Conservation (phyloP, 2,329 filamentous ascomycete species). For the Alternaria sp. region DNA sequence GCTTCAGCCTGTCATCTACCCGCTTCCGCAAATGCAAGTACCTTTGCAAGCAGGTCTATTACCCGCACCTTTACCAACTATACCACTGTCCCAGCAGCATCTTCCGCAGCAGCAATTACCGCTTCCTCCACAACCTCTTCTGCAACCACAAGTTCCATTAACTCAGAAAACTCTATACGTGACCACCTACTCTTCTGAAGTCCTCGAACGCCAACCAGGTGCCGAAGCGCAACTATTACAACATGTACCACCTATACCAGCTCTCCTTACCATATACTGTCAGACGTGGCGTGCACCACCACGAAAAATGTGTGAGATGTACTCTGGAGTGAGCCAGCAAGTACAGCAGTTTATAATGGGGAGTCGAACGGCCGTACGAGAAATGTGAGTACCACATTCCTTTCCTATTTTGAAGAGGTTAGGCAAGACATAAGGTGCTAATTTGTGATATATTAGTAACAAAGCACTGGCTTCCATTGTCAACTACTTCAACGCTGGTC, state of each 20-base stretch:
- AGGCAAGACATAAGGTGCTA: neutral
- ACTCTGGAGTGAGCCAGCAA: conserved; percentile 20
- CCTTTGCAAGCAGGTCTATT: neutral
- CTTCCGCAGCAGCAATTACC: neutral
- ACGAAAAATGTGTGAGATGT: conserved; percentile 15
- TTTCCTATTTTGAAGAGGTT: neutral
- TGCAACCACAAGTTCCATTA: neutral
- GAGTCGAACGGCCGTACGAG: conserved; percentile 6
- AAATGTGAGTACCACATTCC: conserved; percentile 1
- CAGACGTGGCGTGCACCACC: conserved; percentile 18
- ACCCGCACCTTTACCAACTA: neutral
- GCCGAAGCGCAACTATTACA: neutral
- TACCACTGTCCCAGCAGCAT: neutral
- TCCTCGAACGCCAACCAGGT: neutral
- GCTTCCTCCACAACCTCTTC: neutral
- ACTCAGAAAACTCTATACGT: neutral
- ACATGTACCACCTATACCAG: neutral
- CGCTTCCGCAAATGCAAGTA: neutral
- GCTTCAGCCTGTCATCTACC: neutral
- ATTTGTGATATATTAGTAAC: neutral
- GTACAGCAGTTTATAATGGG: conserved; percentile 21
- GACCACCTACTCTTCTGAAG: conserved; percentile 5
- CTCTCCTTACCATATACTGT: conserved; percentile 4
- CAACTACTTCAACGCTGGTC: neutral
- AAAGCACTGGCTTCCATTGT: neutral